Percentiles rank a stretch among this genome's conserved stretches.
These are phyloP conservation scores for Solanum chmielewskii DNA, from an alignment of 257 asterid genomes.

Conservation along the genomic window DNA sequence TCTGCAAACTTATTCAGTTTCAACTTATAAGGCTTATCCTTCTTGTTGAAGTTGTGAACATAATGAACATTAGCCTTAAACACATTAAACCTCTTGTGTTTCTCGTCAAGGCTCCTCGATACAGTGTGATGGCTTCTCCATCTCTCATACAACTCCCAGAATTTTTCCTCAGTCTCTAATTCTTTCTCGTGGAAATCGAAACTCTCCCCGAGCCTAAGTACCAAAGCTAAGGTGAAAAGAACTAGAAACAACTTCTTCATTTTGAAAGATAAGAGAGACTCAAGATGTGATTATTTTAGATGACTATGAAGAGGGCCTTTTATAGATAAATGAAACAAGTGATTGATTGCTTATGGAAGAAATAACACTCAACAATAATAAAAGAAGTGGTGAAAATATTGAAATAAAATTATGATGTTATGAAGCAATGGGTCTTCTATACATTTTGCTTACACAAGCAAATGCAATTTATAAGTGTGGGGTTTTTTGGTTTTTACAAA, in stretches of 20 bases:
- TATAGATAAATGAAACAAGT: slow-evolving; percentile 24
- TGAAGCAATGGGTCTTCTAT: not conserved
- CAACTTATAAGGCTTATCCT: slow-evolving; percentile 69
- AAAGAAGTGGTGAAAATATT: not conserved
- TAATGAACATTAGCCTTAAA: slow-evolving; percentile 60
- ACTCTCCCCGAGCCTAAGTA: slow-evolving; percentile 27
- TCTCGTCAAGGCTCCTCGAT: slow-evolving; percentile 52
- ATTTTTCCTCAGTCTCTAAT: slow-evolving; percentile 58
- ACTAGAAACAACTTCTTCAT: slow-evolving; percentile 21
- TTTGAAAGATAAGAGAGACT: not conserved
- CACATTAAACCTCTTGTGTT: slow-evolving; percentile 59
- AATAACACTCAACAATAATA: slow-evolving; percentile 2
- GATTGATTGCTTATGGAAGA: slow-evolving; percentile 19
- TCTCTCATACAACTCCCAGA: slow-evolving; percentile 76
- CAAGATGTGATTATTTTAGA: not conserved
- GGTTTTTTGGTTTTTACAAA: not conserved
- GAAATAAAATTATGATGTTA: not conserved
- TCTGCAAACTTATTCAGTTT: slow-evolving; percentile 78
- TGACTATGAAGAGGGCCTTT: slow-evolving; percentile 17
- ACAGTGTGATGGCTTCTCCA: slow-evolving; percentile 88
- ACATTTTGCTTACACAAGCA: not conserved
- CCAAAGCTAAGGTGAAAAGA: slow-evolving; percentile 27
- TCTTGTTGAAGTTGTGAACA: slow-evolving; percentile 50
- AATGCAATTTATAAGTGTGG: not conserved
- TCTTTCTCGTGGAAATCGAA: slow-evolving; percentile 67